Evolutionary conservation across 177 flowering plant species (phyloP), one percentile per base, ranked within the genome.

Genomic region (Vitis hybrid): DNA sequence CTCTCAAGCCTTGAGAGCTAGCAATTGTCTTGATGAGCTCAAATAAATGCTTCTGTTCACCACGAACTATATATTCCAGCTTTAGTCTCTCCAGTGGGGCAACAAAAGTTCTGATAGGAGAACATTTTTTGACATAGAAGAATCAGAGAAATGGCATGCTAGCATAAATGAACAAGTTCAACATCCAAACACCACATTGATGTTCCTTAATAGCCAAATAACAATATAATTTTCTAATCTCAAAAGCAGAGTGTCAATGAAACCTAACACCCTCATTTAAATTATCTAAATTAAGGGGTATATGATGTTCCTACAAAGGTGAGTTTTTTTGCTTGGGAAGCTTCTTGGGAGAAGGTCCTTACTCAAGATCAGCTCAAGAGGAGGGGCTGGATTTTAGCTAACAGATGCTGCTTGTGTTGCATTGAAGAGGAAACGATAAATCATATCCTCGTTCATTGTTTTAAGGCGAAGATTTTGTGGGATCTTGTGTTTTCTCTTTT

Each of bases 51-150:
- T 69, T 87, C 85, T 90, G 84, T 70, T 92, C 97, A 50, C 98
- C 97, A 70, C 91, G 96, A 70, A 94, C 88, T 64, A 90, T 90
- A 73, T 94, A 94, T 76, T 94, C 97, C 82, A 94, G 86, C 91
- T 94, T 90, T 64, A 94, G 81, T 76, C 98, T 88, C 87, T 94
- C 97, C 52, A 94, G 90, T 10, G 97, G 97, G 62, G 98, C 98
- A 75, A 94, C 85, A 76, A 79, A 83, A 64, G 97, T 90, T 84
- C 97, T 94, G 91, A 68, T 57, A 69, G 45, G 76, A 59, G 26
- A 82, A 75, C 26, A 73, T 11, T 69, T 22, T 68, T 33, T 48
- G 2, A 51, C 20, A 55, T 57, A 60, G 5, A 57, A 10, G 26
- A 45, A 26, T 3, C 14, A 60, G 11, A 18, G 26, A 48, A 16